Evolutionary conservation across 2,329 filamentous ascomycete genomes (phyloP), one percentile per base, ranked within the genome.

Genomic region (Colletotrichum liriopes): DNA sequence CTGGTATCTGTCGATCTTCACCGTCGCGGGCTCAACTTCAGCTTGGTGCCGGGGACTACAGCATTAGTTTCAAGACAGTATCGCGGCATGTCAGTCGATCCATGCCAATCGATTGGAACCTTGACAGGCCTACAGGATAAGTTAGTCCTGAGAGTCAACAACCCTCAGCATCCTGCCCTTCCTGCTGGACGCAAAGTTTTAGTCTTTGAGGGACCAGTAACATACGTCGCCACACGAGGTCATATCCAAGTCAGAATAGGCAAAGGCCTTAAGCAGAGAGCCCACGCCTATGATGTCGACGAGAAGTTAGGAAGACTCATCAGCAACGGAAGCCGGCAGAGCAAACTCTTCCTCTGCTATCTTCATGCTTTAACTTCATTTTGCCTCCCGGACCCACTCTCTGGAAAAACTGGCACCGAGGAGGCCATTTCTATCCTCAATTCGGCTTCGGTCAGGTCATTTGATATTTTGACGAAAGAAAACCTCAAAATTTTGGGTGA

Each of bases 351-450:
- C 23, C 79, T 89, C 0, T 81, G 81, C 12, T 86, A 87, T 35
- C 77, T 92, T 0, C 89, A 92, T 73, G 88, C 85, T 0, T 68
- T 90, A 0, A 91, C 89, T 0, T 87, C 88, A 0, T 83, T 84
- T 61, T 87, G 82, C 39, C 77, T 89, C 0, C 84, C 86, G 0
- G 89, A 91, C 74, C 79, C 78, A 0, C 79, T 91, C 0, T 88
- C 85, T 0, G 58, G 75, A 0, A 77, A 79, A 6, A 91, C 88
- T 0, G 90, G 90, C 0, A 89, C 87, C 0, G 89, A 92, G 73
- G 78, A 87, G 56, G 87, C 88, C 0, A 74, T 91, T 0, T 73
- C 76, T 0, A 87, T 89, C 1, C 76, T 92, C 0, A 60, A 71
- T 0, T 88, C 86, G 0, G 87, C 87, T 0, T 82, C 87, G 0